Evolutionary conservation across 805 yeast genomes (phyloP), one percentile per base, ranked within the genome.

Genomic region (Candida schatavii): DNA sequence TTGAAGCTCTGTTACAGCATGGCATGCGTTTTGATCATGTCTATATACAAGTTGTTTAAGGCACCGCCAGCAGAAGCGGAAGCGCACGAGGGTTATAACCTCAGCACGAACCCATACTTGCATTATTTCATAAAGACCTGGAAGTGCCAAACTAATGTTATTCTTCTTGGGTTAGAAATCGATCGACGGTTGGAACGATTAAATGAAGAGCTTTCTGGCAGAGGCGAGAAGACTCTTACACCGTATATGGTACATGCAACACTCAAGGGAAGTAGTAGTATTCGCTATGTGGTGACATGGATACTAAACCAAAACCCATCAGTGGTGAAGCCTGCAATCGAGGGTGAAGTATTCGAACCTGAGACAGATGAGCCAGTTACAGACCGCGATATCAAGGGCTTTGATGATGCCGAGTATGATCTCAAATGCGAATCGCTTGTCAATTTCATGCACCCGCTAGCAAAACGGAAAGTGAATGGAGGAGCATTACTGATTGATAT

Each of bases 361-460:
- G 25, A 23, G 34, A 37, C n/a, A 11, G 32, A 29, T 13, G 32
- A 14, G 6, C 14, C 32, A 11, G 6, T 29, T 13, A 11, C 32
- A 13, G 13, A 29, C 32, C 14, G 14, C 6, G 26, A 34, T 14
- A 35, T 18, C 6, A 21, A 23, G 9, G 35, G 21, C 5, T 31
- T 31, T 15, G 11, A 11, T 4, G 39, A 36, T 25, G 5, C 39
- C 5, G 52, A 52, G 15, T 83, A 80, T 51, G 93, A 85, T 55
- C 62, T 81, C 20, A 62, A 70, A 40, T 81, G 78, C 50, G 80
- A 80, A 49, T 70, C 86, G 7, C 64, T 84, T 19, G 57, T 75
- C 28, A 72, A 79, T 41, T 84, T 81, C 53, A 70, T 80, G 69
- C 79, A 82, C 17, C 89, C 90, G 2, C 74, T 79, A 61, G 85